Conservation (phyloP, 129 eudicot species). For the Chrysanthemum makinoi region DNA sequence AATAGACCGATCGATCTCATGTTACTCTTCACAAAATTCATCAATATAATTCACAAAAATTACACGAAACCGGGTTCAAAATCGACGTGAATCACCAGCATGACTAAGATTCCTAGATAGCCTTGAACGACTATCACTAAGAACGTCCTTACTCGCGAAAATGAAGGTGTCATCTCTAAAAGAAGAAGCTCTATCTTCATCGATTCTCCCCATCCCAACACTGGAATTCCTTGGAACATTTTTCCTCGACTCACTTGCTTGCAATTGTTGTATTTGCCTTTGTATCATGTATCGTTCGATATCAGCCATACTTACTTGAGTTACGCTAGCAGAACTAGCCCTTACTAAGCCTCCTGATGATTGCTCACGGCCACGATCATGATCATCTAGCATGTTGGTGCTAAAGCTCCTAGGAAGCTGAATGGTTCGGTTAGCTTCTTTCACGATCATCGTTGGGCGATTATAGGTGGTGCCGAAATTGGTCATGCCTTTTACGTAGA, state of each 20-base stretch:
- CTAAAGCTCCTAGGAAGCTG: slow-evolving; percentile 53
- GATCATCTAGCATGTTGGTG: slow-evolving; percentile 22
- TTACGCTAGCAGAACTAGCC: slow-evolving; percentile 38
- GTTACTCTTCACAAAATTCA: too few relatives aligned
- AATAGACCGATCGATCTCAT: too few relatives aligned
- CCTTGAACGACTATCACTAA: slow-evolving; percentile 44
- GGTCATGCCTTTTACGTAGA: slow-evolving; percentile 51
- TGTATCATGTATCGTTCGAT: slow-evolving; percentile 16
- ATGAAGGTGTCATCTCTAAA: slow-evolving; percentile 24
- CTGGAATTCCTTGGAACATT: slow-evolving; percentile 46
- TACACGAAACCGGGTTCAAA: background rate
- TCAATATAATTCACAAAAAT: too few relatives aligned
- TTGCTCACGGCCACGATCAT: slow-evolving; percentile 22
- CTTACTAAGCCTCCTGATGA: slow-evolving; percentile 34
- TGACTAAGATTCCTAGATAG: slow-evolving; percentile 44
- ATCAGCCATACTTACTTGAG: slow-evolving; percentile 26
- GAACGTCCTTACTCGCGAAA: slow-evolving; percentile 18
- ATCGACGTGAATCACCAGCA: slow-evolving; percentile 52
- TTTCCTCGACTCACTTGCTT: slow-evolving; percentile 19
- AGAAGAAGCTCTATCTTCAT: slow-evolving; percentile 47
- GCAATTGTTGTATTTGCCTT: background rate
- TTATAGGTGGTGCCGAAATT: slow-evolving; percentile 30
- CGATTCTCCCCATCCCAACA: slow-evolving; percentile 49
- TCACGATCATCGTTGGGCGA: slow-evolving; percentile 27
- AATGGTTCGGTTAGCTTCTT: slow-evolving; percentile 15